Evolutionary conservation across 345 rosid species (phyloP), one percentile per base, ranked within the genome.

Genomic region (Euclidium syriacum): DNA sequence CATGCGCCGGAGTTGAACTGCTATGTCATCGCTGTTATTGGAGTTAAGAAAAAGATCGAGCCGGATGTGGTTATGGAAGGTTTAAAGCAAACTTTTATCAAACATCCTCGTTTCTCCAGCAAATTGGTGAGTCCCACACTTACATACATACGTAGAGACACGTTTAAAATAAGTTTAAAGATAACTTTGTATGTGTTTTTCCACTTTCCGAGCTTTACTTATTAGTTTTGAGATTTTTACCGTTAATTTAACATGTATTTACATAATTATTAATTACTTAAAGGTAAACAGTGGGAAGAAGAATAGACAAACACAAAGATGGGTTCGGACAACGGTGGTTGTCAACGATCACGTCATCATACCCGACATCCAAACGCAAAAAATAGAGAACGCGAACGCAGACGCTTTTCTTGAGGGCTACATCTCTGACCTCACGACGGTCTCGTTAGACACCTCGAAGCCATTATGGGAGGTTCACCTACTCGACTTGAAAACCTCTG

Each of bases 401-500:
- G 78, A 80, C 52, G 60, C 66, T 32, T 83, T 78, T 16, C 65
- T 88, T 0, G 89, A 81, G 42, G 83, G 83, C 52, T 83, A 88
- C 70, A 46, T 80, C 22, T 78, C 91, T 1, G 60, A 80, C 52
- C 70, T 81, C 17, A 77, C 84, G 18, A 70, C 70, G 38, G 51
- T 53, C 3, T 79, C 87, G 0, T n/a, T 88, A 51, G 87, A 85
- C 70, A 3, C 38, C 22, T 75, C 86, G 1, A 79, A 75, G 33
- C 96, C 89, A 3, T 56, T 83, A 14, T 88, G 96, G 91, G 89
- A 88, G 52, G 36, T 88, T 26, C 96, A 85, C 68, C 23, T 88
- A 40, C 80, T 87, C 1, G 81, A 87, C 50, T 46, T 82, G 10
- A 79, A 58, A 58, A 84, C 85, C 15, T 70, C 76, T 0, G 85